Conservation (phyloP, 1,139 yeast species). For the Taphrina betulina region DNA sequence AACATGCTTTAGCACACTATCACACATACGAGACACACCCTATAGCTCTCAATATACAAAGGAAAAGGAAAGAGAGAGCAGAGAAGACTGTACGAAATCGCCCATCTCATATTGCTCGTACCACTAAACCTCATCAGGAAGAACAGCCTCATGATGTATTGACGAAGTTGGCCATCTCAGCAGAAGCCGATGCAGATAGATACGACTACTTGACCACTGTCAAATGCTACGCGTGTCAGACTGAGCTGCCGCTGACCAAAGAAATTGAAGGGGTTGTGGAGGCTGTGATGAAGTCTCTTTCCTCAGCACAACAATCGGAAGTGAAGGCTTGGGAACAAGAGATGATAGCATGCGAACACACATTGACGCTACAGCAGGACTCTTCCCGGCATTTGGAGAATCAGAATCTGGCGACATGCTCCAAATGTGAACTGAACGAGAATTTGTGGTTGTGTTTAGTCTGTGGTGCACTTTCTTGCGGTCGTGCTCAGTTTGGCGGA, state of each 20-base stretch:
- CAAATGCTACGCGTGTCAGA: constrained; percentile 47
- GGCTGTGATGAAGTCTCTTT: constrained; percentile 61
- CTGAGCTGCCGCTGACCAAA: constrained; percentile 33
- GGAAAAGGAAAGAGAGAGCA: constrained; percentile 43
- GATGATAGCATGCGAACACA: constrained; percentile 74
- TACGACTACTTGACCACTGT: constrained; percentile 55
- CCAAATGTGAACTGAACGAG: constrained; percentile 64
- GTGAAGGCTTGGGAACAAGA: constrained; percentile 92
- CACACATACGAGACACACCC: constrained; percentile 52
- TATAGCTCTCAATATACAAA: constrained; percentile 58
- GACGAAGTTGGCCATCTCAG: constrained; percentile 71
- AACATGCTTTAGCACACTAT: constrained; percentile 59
- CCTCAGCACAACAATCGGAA: constrained; percentile 66
- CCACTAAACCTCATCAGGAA: too few species aligned
- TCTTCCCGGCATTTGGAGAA: constrained; percentile 36
- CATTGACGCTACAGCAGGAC: constrained; percentile 53
- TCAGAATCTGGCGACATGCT: constrained; percentile 53
- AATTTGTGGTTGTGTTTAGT: constrained; percentile 89
- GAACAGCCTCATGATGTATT: too few species aligned
- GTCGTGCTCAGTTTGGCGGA: constrained; percentile 90
- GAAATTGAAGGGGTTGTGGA: constrained; percentile 45
- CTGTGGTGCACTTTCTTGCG: constrained; percentile 90
- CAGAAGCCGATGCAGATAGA: constrained; percentile 65
- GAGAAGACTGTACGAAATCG: constrained; percentile 42
- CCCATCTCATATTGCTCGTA: constrained; percentile 50